Evolutionary conservation across 108 stramenopile genomes (phyloP), one percentile per base, ranked within the genome.

Genomic region (Cyclotella baltica): DNA sequence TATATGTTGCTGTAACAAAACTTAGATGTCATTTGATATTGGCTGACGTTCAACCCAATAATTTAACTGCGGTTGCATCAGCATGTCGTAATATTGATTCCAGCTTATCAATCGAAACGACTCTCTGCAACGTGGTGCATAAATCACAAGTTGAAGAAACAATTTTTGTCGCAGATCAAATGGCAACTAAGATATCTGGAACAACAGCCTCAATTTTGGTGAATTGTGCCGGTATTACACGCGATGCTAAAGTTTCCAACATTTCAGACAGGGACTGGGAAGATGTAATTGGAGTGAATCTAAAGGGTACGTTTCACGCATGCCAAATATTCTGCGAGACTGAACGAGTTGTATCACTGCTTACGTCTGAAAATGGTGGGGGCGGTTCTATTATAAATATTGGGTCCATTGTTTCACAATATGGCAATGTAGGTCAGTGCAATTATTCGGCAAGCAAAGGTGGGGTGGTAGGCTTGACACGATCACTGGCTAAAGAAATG

Each of bases 381-480:
- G 80, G 84, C 18, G 84, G 84, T 35, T 86, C 85, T 36, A 91
- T 95, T 53, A 84, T 95, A 30, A 95, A 95, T 62, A 80, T 95
- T 62, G 87, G 90, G 10, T 90, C 89, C 6, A 77, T 95, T 33
- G 86, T 95, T 16, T 83, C 86, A 23, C 67, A 88, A 31, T 69
- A 69, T 67, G 94, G 94, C 10, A 95, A 95, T 62, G 23, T 90
- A 33, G 94, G 94, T 22, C 94, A 95, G 68, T 79, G 74, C 9
- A 95, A 95, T 59, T 95, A 95, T 55, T 83, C 90, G n/a, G 92
- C 92, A 31, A 90, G 89, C 70, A 95, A 95, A 71, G 94, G 89
- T 22, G 94, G 92, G 4, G 90, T 95, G 11, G 53, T 90, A 20
- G 89, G 88, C 52, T 59, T 95, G 47, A 90, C 88, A 31, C 48